Base-by-base conservation (phyloP, 805 yeast genomes). In the Maudiozyma serrabonitensis region DNA sequence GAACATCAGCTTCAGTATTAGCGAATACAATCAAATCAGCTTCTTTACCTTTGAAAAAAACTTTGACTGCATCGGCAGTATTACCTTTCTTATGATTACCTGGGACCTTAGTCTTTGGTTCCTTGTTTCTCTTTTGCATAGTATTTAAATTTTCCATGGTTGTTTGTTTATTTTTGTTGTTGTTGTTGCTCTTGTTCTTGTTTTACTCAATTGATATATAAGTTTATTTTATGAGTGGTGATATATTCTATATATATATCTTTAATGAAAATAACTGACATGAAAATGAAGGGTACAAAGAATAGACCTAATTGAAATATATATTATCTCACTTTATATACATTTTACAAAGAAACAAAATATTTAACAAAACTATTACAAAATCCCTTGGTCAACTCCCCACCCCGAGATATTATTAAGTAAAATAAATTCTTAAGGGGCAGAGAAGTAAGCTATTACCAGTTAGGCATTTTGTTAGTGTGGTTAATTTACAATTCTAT, bases 21-120 rank as follows among this genome's bases (percentile, higher is more conserved):
- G 76, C 75, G 63, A 85, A 84, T 41, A 83, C 74, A 40, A 82
- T 71, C 53, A 86, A 82, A 64, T 86, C 95, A 47, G 74, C 67
- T 45, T 73, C 72, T 3, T 70, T 46, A 52, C 95, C 95, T 63
- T 81, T 80, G 72, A 76, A 82, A 58, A 82, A 81, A 46, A 79
- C 69, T 65, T 76, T 83, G 52, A 62, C 55, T 50, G 75, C 75
- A 37, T 54, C 51, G 23, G 70, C 43, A 7, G 32, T 41, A n/a
- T 41, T 41, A 41, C 32, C 32, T 18, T 41, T 41, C 32, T 25
- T 37, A 7, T 42, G 12, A 19, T 43, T 15, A 35, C 25, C 19
- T 23, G 26, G 31, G 9, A 16, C 16, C 31, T 46, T 46, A 26
- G 26, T 21, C 28, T 41, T 41, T 13, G 23, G 38, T 19, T 43